Percentiles rank a stretch among this genome's conserved stretches.
These are phyloP conservation scores for Thinopyrum elongatum DNA, from an alignment of 176 grass and related monocot species.

Conservation along the genomic window DNA sequence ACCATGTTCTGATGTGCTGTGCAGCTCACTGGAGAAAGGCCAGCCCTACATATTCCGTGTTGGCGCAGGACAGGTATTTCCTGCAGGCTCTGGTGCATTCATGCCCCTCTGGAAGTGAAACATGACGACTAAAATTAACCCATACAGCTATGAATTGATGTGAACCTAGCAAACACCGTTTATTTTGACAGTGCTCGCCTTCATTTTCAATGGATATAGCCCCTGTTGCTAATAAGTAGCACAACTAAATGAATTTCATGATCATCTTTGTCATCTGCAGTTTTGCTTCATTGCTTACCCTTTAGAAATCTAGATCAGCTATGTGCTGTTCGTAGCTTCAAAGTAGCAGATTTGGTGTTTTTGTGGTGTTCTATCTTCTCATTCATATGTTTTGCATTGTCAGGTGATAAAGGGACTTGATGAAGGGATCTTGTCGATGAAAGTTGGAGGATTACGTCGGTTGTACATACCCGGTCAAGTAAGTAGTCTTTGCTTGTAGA, in stretches of 20 bases:
- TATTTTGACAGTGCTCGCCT: not conserved
- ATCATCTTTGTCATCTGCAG: not conserved
- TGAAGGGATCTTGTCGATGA: slow-evolving; percentile 93
- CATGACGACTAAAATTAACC: not conserved
- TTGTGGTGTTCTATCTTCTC: not conserved
- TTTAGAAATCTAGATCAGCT: not conserved
- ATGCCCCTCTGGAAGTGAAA: not conserved
- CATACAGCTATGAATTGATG: not conserved
- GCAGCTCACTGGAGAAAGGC: slow-evolving; percentile 85
- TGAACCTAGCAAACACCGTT: not conserved
- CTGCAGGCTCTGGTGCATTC: not conserved
- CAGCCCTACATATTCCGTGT: slow-evolving; percentile 93
- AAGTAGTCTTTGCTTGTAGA: slow-evolving; percentile 16
- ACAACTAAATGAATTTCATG: not conserved
- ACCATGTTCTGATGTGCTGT: not conserved
- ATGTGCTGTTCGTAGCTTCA: not conserved
- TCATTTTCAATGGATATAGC: not conserved
- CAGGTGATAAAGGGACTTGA: slow-evolving; percentile 95
- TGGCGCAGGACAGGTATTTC: slow-evolving; percentile 71
- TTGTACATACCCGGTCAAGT: slow-evolving; percentile 89
- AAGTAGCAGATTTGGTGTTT: not conserved
- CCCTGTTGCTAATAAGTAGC: not conserved
- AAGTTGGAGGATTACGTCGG: slow-evolving; percentile 82
- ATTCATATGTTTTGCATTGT: not conserved
- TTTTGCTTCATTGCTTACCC: not conserved